Base-by-base conservation (phyloP, 768 basidiomycete species). In the Pulveroboletus sp. region DNA sequence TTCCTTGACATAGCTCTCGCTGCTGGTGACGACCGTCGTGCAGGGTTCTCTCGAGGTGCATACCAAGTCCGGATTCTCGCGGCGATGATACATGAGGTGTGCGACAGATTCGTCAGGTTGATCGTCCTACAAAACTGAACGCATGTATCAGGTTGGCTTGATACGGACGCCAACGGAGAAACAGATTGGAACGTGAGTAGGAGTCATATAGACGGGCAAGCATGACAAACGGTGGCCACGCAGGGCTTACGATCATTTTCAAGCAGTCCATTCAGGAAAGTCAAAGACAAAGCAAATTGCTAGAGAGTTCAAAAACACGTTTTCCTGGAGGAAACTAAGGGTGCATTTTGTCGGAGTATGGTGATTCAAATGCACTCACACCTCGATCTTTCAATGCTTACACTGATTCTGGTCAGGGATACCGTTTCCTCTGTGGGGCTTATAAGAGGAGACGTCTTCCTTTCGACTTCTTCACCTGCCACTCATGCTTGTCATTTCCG, bases 401-500 rank as follows among this genome's bases (percentile, higher is more conserved):
- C 15, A 52, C 21, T 59, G 26, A 42, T 15, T 0, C 46, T 1
- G 3, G 12, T 27, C 45, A 85, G 83, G 81, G 84, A 86, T 55
- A 85, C 82, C 1, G 83, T 86, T 6, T 76, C 77, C 18, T 84
- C 82, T 0, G 81, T 85, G 12, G 82, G 82, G 10, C 41, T 80
- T 36, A 67, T 82, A 44, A 73, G 55, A 50, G 55, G 75, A 2
- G 73, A 73, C 26, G 69, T 77, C 6, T 62, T 63, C 15, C 71
- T 84, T 5, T 83, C 83, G 0, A 83, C 84, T 59, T 78, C 79
- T 1, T 75, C 72, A 2, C 76, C 77, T 3, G 80, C 82, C 41
- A 73, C 71, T 8, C 76, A 77, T 52, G 77, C 83, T 38, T 72
- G 72, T 5, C 74, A 77, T 15, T 82, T 85, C 64, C 74, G 85